Evolutionary conservation across 2,329 filamentous ascomycete genomes (phyloP), one percentile per base, ranked within the genome.

Genomic region (Calonectria hongkongensis): DNA sequence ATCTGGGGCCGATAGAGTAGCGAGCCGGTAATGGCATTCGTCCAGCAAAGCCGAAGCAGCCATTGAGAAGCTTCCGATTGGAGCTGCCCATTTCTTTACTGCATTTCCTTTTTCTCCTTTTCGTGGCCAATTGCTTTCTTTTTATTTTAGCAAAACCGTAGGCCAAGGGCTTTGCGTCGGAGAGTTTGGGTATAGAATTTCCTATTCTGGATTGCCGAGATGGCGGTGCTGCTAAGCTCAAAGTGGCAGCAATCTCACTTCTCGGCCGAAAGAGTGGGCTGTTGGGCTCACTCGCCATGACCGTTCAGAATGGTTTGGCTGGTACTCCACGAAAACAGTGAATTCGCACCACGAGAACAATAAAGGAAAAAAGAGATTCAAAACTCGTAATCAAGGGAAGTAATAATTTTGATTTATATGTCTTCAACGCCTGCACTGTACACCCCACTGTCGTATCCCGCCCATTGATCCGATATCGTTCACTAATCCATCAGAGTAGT

Each of bases 1-100:
- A 72, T 72, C 70, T 72, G 65, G 70, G 70, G 65, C 70, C 65
- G 58, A 68, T 68, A 51, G 21, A 27, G 30, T 41, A 51, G 27
- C 18, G 39, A 47, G 30, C 41, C 47, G 68, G 62, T 30, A 58
- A 43, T 27, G 48, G 45, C 30, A 43, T 33, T 43, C 30, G 7
- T 36, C 12, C 13, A 39, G 21, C n/a, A 60, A 15, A 60, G 54
- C 36, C 54, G 54, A 60, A 60, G 54, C 54, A 60, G 15, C 54
- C 54, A 60, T n/a, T 60, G 21, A 27, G n/a, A 41, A 27, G 33
- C 33, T 60, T 8, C 54, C 33, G 54, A 39, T 28, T 41, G 6
- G 33, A 12, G 25, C 41, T 16, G 13, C 21, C 16, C 15, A 25
- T 25, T 21, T 58, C 15, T 63, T 27, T 63, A 30, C 39, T 21